Percentiles rank a stretch among this genome's conserved stretches.
phyloP scores from a whole-genome alignment of 2,329 filamentous ascomycete species.

The Apiospora saccharicola region DNA sequence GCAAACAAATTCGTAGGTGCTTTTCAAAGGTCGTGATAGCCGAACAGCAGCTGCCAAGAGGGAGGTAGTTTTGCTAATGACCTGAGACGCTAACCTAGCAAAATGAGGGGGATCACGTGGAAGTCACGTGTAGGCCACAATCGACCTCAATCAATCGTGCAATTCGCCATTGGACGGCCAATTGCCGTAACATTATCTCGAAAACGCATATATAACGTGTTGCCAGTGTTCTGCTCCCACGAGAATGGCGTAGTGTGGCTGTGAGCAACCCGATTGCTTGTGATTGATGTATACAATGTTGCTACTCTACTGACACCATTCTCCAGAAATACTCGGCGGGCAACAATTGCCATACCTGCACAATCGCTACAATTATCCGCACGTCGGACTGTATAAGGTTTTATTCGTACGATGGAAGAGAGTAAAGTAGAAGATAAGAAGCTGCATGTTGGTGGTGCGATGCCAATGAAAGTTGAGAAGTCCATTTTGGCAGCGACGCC shows the following conservation, averaged over 20 bases:
- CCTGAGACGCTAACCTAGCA: not conserved
- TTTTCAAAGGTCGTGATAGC: not conserved
- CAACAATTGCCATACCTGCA: not conserved
- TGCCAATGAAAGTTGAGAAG: not conserved
- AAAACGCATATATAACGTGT: not conserved
- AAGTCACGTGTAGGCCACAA: constrained; percentile 22
- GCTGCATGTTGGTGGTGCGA: not conserved
- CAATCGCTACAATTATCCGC: not conserved
- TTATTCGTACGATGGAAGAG: not conserved
- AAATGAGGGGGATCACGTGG: constrained; percentile 23
- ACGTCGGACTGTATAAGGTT: not conserved
- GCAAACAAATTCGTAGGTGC: not conserved
- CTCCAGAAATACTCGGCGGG: not conserved
- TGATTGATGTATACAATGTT: not conserved
- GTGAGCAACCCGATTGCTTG: not conserved
- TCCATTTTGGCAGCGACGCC: not conserved
- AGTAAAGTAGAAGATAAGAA: not conserved
- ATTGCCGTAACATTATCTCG: not conserved
- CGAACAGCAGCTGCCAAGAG: not conserved
- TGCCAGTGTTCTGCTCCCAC: not conserved
- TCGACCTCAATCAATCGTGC: constrained; percentile 18
- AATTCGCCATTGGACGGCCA: not conserved
- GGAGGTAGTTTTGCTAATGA: not conserved
- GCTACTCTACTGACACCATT: not conserved
- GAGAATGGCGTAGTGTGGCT: not conserved